These are phyloP conservation scores for Kalmusia sp. DNA, from an alignment of 2,329 filamentous ascomycete genomes.

Conservation along the genomic window DNA sequence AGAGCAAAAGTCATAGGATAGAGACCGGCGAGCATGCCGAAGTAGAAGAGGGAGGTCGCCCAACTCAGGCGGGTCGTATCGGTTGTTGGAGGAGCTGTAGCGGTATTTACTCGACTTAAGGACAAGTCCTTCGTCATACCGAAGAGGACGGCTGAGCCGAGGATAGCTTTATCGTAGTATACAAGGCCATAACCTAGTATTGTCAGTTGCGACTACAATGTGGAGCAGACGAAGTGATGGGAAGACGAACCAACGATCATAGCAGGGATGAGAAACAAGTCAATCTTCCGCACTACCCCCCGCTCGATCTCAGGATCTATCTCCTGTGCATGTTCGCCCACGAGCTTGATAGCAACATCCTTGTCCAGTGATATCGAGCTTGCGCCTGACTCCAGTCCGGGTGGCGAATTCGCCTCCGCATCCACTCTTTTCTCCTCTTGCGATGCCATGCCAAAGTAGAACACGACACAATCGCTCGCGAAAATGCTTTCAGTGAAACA, in stretches of 20 bases:
- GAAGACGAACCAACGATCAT: slow-evolving; percentile 57
- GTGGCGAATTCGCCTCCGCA: slow-evolving; percentile 15
- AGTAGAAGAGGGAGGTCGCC: slow-evolving; percentile 82
- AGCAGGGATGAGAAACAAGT: slow-evolving; percentile 70
- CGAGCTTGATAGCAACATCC: slow-evolving; percentile 65
- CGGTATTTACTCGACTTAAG: slow-evolving; percentile 62
- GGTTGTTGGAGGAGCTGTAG: slow-evolving; percentile 60
- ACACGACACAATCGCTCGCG: not conserved
- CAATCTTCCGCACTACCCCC: slow-evolving; percentile 70
- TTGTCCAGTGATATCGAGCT: slow-evolving; percentile 48
- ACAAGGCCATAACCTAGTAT: slow-evolving; percentile 66
- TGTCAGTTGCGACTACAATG: slow-evolving; percentile 1
- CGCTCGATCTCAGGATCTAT: slow-evolving; percentile 64
- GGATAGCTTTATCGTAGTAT: slow-evolving; percentile 78
- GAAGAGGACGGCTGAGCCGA: slow-evolving; percentile 75
- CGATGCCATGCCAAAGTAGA: not conserved
- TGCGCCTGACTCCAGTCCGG: slow-evolving; percentile 23
- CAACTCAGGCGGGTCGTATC: slow-evolving; percentile 74
- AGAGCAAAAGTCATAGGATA: slow-evolving; percentile 76
- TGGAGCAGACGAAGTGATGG: not conserved
- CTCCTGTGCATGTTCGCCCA: slow-evolving; percentile 62
- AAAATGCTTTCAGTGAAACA: not conserved
- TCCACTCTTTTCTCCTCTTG: slow-evolving; percentile 26
- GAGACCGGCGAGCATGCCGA: slow-evolving; percentile 76
- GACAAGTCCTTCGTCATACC: slow-evolving; percentile 75